Evolutionary conservation across 306 rosid genomes (phyloP).

Genomic region (Arachis stenosperma): DNA sequence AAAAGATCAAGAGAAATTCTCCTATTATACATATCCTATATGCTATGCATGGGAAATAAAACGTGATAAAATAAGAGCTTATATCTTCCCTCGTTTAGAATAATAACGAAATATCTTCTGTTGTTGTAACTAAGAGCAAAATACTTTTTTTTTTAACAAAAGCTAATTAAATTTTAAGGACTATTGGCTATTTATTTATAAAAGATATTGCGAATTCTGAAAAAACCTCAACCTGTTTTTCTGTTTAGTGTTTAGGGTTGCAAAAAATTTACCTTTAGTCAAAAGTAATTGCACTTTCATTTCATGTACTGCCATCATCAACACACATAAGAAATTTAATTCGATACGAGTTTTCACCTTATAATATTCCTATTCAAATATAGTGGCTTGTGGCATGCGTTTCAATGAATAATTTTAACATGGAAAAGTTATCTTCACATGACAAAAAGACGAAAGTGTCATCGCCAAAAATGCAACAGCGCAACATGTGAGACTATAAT

Average conservation of each 20-base stretch:
- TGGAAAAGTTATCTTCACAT: not conserved
- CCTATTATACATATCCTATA: too few species aligned
- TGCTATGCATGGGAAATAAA: too few species aligned
- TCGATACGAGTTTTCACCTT: not conserved
- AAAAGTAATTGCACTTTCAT: not conserved
- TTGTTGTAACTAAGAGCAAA: not conserved
- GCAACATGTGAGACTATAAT: not conserved
- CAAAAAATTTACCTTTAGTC: not conserved
- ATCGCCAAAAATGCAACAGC: not conserved
- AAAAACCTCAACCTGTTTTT: not conserved
- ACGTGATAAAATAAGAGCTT: too few species aligned
- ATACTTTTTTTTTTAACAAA: not conserved
- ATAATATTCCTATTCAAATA: not conserved
- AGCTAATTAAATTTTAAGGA: too few species aligned
- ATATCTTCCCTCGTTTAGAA: too few species aligned
- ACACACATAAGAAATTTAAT: not conserved
- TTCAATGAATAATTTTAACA: not conserved
- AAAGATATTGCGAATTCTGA: not conserved
- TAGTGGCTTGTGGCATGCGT: not conserved
- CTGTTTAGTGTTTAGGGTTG: not conserved
- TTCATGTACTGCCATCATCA: not conserved
- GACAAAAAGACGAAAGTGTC: not conserved
- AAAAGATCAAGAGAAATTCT: too few species aligned
- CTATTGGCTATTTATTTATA: too few species aligned
- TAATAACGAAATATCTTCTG: not conserved